Conservation (phyloP, 805 yeast species). For the Starmera quercuum region DNA sequence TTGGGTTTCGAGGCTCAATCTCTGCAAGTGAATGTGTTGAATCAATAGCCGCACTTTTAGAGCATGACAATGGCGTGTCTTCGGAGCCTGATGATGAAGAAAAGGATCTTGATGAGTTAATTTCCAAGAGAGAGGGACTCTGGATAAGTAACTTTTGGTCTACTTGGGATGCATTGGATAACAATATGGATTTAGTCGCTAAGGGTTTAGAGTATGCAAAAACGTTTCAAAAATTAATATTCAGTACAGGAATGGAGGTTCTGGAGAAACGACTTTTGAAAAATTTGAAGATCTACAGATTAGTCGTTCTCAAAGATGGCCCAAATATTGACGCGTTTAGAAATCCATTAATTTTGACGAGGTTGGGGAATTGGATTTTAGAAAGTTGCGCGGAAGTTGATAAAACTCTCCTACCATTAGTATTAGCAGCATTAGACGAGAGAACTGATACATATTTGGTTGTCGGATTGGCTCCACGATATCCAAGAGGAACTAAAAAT, state of each 20-base stretch:
- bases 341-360: slow-evolving; percentile 79
- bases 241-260: slow-evolving; percentile 83
- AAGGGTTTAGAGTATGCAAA: slow-evolving; percentile 85
- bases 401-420: slow-evolving; percentile 63
- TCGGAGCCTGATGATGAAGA: slow-evolving; percentile 18
- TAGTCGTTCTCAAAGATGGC: slow-evolving; percentile 86
- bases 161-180: slow-evolving; percentile 57
- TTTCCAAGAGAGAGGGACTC: slow-evolving; percentile 40
- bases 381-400: slow-evolving; percentile 84
- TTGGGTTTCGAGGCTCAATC: slow-evolving; percentile 80
- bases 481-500: slow-evolving; percentile 41
- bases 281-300: slow-evolving; percentile 69
- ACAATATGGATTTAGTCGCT: slow-evolving; percentile 41
- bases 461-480: slow-evolving; percentile 82
- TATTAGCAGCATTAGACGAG: slow-evolving; percentile 75
- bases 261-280: slow-evolving; percentile 77
- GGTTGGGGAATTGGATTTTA: slow-evolving; percentile 85
- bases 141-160: slow-evolving; percentile 75
- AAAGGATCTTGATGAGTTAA: slow-evolving; percentile 23
- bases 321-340: slow-evolving; percentile 71
- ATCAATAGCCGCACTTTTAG: slow-evolving; percentile 76
- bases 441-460: slow-evolving; percentile 74
- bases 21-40: slow-evolving; percentile 94
- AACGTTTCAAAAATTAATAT: slow-evolving; percentile 70
- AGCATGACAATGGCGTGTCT: slow-evolving; percentile 40